Conservation (phyloP, 228 moss, liverwort and hornwort species). For the Sphagnum magellanicum region DNA sequence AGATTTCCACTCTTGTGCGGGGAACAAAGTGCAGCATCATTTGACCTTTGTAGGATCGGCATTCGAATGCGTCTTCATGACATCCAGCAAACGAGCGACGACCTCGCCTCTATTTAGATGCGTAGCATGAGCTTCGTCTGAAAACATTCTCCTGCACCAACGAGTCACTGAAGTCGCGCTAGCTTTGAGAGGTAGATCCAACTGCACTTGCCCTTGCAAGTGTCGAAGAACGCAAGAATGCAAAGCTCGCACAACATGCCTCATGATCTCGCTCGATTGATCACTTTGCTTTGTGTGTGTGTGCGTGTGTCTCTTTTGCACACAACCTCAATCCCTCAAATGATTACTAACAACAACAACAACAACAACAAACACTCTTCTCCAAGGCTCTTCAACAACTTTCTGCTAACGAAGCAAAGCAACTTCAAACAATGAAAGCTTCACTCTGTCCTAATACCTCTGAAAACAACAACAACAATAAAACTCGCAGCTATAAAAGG, state of each 20-base stretch:
- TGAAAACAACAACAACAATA: too few species aligned
- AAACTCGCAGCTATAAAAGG: too few species aligned
- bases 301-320: not conserved
- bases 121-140: constrained; percentile 37
- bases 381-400: too few species aligned
- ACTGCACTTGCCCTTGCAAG: constrained; percentile 19
- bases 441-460: too few species aligned
- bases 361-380: too few species aligned
- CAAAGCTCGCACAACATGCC: constrained; percentile 19
- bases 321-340: not conserved
- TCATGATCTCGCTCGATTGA: constrained; percentile 25
- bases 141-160: constrained; percentile 15
- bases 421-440: too few species aligned
- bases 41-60: constrained; percentile 51
- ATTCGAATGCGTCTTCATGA: constrained; percentile 30
- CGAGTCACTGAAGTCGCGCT: constrained; percentile 4
- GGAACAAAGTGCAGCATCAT: too few species aligned
- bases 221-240: constrained; percentile 29
- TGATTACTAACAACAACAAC: too few species aligned
- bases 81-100: constrained; percentile 37
- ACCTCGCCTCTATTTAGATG: constrained; percentile 38
- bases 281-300: not conserved
- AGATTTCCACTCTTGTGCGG: not conserved
- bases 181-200: not conserved
- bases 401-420: too few species aligned